Evolutionary conservation across 371 early-diverging fungal species (phyloP).

Genomic region (Mortierella sp.): DNA sequence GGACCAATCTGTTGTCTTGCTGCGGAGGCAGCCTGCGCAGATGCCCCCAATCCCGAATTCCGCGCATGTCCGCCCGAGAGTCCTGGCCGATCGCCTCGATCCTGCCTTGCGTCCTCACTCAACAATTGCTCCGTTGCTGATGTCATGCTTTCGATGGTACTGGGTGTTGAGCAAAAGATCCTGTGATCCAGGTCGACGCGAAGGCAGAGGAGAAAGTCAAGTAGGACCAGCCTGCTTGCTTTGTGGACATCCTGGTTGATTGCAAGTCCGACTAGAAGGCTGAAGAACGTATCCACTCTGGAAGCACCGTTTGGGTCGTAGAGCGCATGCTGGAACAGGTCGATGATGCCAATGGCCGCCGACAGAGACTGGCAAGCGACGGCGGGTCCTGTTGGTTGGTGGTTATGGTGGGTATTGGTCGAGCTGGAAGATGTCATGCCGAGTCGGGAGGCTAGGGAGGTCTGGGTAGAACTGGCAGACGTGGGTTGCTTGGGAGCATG

Average conservation of each 20-base stretch:
- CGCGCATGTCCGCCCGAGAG: constrained; percentile 13
- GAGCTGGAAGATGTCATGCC: constrained; percentile 50
- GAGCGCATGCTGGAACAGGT: constrained; percentile 58
- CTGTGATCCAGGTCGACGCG: constrained; percentile 72
- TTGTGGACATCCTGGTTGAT: constrained; percentile 61
- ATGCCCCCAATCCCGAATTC: constrained; percentile 1
- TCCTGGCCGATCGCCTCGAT: constrained; percentile 30
- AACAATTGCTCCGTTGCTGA: constrained; percentile 41
- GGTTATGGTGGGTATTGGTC: constrained; percentile 19
- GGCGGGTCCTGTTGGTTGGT: constrained; percentile 10
- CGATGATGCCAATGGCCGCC: constrained; percentile 51
- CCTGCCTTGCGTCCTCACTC: constrained; percentile 49
- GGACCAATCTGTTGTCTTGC: constrained; percentile 15
- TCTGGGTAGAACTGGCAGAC: constrained; percentile 16
- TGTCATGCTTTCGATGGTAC: constrained; percentile 46
- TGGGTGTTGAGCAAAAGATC: constrained; percentile 58
- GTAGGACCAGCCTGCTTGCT: constrained; percentile 66
- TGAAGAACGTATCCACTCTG: constrained; percentile 62
- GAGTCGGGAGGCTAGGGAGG: constrained; percentile 42
- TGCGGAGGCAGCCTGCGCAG: not conserved
- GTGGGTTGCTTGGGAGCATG: constrained; percentile 36
- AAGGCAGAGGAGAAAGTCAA: constrained; percentile 69
- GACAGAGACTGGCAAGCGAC: constrained; percentile 47
- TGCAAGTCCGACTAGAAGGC: constrained; percentile 64
- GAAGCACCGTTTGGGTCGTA: constrained; percentile 53